Evolutionary conservation across 495 filamentous ascomycete species (phyloP), one percentile per base, ranked within the genome.

Genomic region (Penicillium bovifimosum): DNA sequence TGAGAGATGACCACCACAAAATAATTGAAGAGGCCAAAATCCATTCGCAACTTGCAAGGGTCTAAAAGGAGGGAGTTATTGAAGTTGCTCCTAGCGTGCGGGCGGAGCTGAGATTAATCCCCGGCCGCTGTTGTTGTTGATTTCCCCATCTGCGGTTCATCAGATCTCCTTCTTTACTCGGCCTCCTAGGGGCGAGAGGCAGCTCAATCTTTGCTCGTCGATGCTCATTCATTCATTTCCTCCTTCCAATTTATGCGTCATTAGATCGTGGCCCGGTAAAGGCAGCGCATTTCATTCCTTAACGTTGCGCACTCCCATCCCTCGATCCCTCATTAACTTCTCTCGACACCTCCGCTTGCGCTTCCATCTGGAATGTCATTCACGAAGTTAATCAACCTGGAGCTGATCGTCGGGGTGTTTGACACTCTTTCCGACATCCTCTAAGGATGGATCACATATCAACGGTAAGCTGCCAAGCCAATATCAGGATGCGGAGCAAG

Each of bases 381-480:
- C 64, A 48, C 63, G 58, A 61, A 52, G 55, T 54, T 54, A 56
- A 53, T 64, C 52, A 46, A 71, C 65, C 63, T 59, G 56, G 64
- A 67, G 66, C 59, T 74, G 60, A 71, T 64, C 63, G 68, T 64
- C 61, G 63, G 63, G 64, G 63, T 70, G 64, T 53, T 60, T 69
- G 59, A 60, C 55, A 62, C 65, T 66, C 50, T 62, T 56, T 53
- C 49, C 60, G 52, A 62, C 62, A 50, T 56, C 53, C 60, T 63
- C 57, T 64, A 58, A 74, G 63, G 42, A 77, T 77, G 74, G 73
- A 76, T 61, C 70, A 76, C 70, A 60, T 76, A 52, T 75, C 75
- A 44, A 77, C 72, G 14, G 73, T 77, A 64, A 68, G 72, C 20
- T 36, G 24, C 45, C 32, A 9, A 10, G 11, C 13, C 6, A n/a